phyloP scores from a whole-genome alignment of 768 basidiomycete genomes.

The Symmetrospora coprosmae region DNA sequence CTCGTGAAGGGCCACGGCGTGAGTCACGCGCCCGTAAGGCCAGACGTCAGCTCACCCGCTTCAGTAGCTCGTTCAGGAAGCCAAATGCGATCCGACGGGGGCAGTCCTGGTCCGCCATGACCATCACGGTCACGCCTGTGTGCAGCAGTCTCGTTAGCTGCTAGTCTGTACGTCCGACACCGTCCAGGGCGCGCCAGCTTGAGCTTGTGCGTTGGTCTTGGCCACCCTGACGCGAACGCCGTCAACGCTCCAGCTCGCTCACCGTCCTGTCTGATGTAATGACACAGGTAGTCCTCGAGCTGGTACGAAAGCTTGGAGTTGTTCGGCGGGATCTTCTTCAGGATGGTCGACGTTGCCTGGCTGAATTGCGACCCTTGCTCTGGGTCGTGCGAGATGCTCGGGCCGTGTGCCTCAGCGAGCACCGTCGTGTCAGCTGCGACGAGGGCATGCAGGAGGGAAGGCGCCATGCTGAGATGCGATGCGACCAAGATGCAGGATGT shows the following conservation, averaged over 20 bases:
- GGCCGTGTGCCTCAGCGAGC: slow-evolving; percentile 1
- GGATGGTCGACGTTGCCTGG: slow-evolving; percentile 46
- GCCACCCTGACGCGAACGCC: background rate
- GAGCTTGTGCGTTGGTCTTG: background rate
- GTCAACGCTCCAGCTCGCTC: background rate
- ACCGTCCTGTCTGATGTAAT: slow-evolving; percentile 25
- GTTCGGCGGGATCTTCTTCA: slow-evolving; percentile 89
- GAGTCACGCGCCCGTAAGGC: background rate
- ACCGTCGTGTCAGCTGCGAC: background rate
- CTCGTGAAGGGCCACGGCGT: too few relatives aligned
- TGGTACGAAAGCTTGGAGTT: slow-evolving; percentile 43
- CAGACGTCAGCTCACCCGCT: slow-evolving; percentile 36
- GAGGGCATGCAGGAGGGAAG: background rate
- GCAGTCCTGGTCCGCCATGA: slow-evolving; percentile 85
- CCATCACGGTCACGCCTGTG: slow-evolving; percentile 75
- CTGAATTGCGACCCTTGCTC: slow-evolving; percentile 13
- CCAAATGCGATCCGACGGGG: slow-evolving; percentile 88
- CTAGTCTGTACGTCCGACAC: too few relatives aligned
- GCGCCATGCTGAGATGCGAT: background rate
- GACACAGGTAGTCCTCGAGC: slow-evolving; percentile 30
- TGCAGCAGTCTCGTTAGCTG: slow-evolving; percentile 46
- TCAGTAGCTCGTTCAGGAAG: slow-evolving; percentile 71
- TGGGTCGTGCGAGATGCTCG: background rate
- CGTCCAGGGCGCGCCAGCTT: too few relatives aligned
- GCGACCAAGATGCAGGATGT: background rate